Conservation (phyloP, 495 filamentous ascomycete species). For the Cudoniella acicularis region DNA sequence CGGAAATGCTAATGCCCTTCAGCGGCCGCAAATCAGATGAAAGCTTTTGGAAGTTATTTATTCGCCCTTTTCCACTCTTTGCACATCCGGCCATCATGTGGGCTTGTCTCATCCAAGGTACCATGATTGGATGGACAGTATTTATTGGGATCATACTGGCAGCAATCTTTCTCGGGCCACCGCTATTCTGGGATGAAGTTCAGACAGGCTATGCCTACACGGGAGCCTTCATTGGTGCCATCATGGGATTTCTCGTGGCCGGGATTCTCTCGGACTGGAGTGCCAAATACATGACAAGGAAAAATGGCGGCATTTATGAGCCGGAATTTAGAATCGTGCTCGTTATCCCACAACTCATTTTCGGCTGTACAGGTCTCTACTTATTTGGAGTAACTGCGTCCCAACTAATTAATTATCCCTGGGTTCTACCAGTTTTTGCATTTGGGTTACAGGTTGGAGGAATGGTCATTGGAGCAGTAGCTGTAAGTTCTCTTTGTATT, state of each 20-base stretch:
- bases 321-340: slow-evolving; percentile 85
- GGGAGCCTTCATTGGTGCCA: slow-evolving; percentile 78
- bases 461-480: slow-evolving; percentile 88
- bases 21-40: slow-evolving; percentile 71
- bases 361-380: slow-evolving; percentile 76
- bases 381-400: slow-evolving; percentile 71
- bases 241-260: slow-evolving; percentile 70
- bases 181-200: slow-evolving; percentile 77
- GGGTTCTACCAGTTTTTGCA: slow-evolving; percentile 71
- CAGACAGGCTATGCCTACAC: slow-evolving; percentile 86
- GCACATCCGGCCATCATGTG: slow-evolving; percentile 84
- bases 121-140: slow-evolving; percentile 91
- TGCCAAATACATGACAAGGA: slow-evolving; percentile 62
- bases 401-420: slow-evolving; percentile 59
- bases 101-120: slow-evolving; percentile 87
- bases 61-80: slow-evolving; percentile 61
- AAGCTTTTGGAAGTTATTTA: slow-evolving; percentile 58
- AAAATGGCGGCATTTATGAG: slow-evolving; percentile 80
- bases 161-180: slow-evolving; percentile 74
- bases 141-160: slow-evolving; percentile 87
- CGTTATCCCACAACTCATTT: slow-evolving; percentile 73
- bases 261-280: slow-evolving; percentile 74
- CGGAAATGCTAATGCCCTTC: slow-evolving; percentile 62
- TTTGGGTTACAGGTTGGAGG: slow-evolving; percentile 75
- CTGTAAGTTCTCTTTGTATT: slow-evolving; percentile 35